These are phyloP conservation scores for Leptographium galeiforme DNA, from an alignment of 2,329 filamentous ascomycete species.

Conservation along the genomic window DNA sequence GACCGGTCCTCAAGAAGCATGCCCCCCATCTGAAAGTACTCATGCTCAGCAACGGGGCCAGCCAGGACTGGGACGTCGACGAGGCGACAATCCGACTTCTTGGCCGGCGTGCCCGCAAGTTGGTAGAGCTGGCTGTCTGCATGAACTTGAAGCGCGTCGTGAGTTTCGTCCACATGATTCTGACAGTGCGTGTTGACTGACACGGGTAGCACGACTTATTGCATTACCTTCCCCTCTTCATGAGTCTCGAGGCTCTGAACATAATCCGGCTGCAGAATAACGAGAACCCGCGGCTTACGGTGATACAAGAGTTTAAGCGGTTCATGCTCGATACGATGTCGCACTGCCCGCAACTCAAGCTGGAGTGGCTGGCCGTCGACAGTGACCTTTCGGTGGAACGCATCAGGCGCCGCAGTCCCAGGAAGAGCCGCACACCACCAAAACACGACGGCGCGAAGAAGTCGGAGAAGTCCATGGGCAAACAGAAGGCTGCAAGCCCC, in stretches of 20 bases:
- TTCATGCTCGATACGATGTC: slow-evolving; percentile 46
- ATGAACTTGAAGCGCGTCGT: slow-evolving; percentile 42
- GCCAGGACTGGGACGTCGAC: slow-evolving; percentile 42
- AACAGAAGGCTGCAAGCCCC: slow-evolving; percentile 15
- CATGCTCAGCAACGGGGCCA: slow-evolving; percentile 45
- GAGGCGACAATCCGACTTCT: slow-evolving; percentile 40
- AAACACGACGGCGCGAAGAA: slow-evolving; percentile 13
- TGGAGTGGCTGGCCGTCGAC: slow-evolving; percentile 46
- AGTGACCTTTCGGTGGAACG: slow-evolving; percentile 33
- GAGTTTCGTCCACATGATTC: slow-evolving; percentile 17
- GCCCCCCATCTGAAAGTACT: slow-evolving; percentile 37
- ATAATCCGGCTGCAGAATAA: slow-evolving; percentile 36
- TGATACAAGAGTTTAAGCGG: slow-evolving; percentile 41
- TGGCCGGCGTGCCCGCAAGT: slow-evolving; percentile 30
- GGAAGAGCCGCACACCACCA: slow-evolving; percentile 17
- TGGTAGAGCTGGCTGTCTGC: slow-evolving; percentile 43
- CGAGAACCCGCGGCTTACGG: slow-evolving; percentile 42
- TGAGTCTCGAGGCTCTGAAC: slow-evolving; percentile 40
- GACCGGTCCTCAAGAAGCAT: slow-evolving; percentile 45
- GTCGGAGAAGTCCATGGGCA: slow-evolving; percentile 21
- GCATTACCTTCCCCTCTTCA: slow-evolving; percentile 39
- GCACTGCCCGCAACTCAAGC: slow-evolving; percentile 38
- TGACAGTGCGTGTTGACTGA: not conserved
- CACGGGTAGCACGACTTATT: slow-evolving; percentile 39
- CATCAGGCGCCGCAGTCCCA: slow-evolving; percentile 25